Base-by-base conservation (phyloP, 2,329 filamentous ascomycete species). In the Thermoascus crustaceus region DNA sequence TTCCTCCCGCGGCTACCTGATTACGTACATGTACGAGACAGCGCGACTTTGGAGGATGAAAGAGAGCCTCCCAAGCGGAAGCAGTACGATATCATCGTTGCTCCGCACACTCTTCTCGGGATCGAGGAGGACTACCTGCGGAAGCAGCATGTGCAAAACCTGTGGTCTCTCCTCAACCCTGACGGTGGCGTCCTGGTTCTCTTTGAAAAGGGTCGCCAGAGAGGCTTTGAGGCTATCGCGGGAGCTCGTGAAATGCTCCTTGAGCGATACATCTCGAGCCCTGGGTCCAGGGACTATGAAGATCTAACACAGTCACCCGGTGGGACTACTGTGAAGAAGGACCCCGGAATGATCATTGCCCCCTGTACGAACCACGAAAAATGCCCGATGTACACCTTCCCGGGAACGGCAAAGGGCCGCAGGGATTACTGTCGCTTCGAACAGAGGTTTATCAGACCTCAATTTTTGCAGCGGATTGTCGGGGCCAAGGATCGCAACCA, bases 1-100 rank as follows among this genome's bases (percentile, higher is more conserved):
- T 95, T 98, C 54, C 71, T 98, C 5, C 88, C 89, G 5, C 79
- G 88, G 3, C 66, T 96, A n/a, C 91, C 91, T 0, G 86, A 96
- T 52, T 87, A 89, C 44, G 61, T 86, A 17, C 80, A 79, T 39
- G 75, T 75, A 32, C 68, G 72, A 7, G 71, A 75, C 11, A 66
- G 68, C 38, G 71, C 64, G 4, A 67, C 73, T 22, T 56, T 85
- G 4, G 75, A 85, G 37, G 74, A 75, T 13, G 68, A 72, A 13
- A 48, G 63, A 30, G 46, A 54, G 6, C 68, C 73, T 4, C 70
- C 72, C 11, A 68, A 72, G 3, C 75, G 82, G 41, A 95, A 96
- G 61, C 74, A 77, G 27, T 95, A 82, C 57, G 91, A 98, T 53
- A 63, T 98, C 4, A 85, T 98, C 47, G 80, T 98, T 44, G 88